Base-by-base conservation (phyloP, 495 filamentous ascomycete species). In the Apodospora peruviana region DNA sequence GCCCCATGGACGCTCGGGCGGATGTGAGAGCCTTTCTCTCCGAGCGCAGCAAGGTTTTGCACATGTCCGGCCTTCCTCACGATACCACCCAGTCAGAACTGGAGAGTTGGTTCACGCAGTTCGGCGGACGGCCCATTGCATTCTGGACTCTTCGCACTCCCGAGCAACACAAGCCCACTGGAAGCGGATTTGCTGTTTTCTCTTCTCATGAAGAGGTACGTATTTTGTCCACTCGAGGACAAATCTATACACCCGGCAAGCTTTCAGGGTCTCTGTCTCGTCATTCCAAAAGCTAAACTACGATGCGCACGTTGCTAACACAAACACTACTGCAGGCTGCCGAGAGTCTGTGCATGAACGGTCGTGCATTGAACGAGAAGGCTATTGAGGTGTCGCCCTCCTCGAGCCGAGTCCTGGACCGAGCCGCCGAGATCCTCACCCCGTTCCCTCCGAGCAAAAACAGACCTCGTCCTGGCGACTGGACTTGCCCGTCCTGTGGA, bases 41-140 rank as follows among this genome's bases (percentile, higher is more conserved):
- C 3, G 93, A 98, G 67, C 82, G 91, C 43, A 96, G 90, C 75
- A 98, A 98, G 74, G 90, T 97, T 12, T 79, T 98, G 51, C 93
- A 98, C 68, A 88, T 98, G 81, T 94, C 88, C 56, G 93, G 93
- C 32, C 78, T 98, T 41, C 93, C 93, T 35, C 93, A 98, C 62
- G 93, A 98, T 60, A 98, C 93, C 21, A 98, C 93, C 2, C 93
- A 98, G 70, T 96, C 90, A 14, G 93, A 97, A 68, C 75, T 98
- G 27, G 93, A 97, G 72, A 95, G 89, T 67, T 98, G 93, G 93
- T 98, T 96, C 67, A 98, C 93, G 20, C 93, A 98, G 64, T 98
- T 95, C 59, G 91, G 93, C 47, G 93, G 93, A 37, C 87, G 93
- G 16, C 93, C 93, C n/a, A 97, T 97, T 73, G 91, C 91, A 18